Base-by-base conservation (phyloP, 345 rosid species). In the Moricandia moricandioides region DNA sequence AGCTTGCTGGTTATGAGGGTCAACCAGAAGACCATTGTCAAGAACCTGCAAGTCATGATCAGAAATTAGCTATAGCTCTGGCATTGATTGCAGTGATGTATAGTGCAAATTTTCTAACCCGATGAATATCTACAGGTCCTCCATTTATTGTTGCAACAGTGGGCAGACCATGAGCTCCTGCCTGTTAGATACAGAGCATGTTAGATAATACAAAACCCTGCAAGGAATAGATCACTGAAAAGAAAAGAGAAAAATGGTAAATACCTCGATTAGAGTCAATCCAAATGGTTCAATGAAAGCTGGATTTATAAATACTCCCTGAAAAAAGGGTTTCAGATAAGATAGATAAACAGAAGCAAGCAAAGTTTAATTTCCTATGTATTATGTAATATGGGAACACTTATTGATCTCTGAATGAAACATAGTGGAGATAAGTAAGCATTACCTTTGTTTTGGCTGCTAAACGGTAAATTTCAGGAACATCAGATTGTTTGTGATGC, bases 241-340 rank as follows among this genome's bases (percentile, higher is more conserved):
- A 74, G 34, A 47, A 65, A 3, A 74, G 39, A 35, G 72, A 56
- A 7, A 13, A 73, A 59, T 40, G 40, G 75, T 59, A 30, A n/a
- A 54, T 69, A 92, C 97, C 97, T 92, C 97, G 3, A 92, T 90
- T 60, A 92, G 83, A 47, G 97, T 92, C 26, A 92, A 85, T 66
- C 97, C 97, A 74, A 92, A 92, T 49, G 97, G 97, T 83, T 92
- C 97, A 5, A 90, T 88, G 77, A 92, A 86, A 68, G 96, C 97
- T 12, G 97, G 97, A 78, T 92, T 92, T 70, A 92, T 87, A 78
- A 92, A 92, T 58, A 90, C 97, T 72, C 97, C 97, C 97, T 92
- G 74, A 75, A 54, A 59, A 8, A 13, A n/a, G 1, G 33, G 30
- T 1, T 65, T 58, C 10, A 59, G 56, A 66, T 52, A 49, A 72